These are phyloP conservation scores for Nemania abortiva DNA, from an alignment of 2,329 filamentous ascomycete genomes.

Conservation along the genomic window DNA sequence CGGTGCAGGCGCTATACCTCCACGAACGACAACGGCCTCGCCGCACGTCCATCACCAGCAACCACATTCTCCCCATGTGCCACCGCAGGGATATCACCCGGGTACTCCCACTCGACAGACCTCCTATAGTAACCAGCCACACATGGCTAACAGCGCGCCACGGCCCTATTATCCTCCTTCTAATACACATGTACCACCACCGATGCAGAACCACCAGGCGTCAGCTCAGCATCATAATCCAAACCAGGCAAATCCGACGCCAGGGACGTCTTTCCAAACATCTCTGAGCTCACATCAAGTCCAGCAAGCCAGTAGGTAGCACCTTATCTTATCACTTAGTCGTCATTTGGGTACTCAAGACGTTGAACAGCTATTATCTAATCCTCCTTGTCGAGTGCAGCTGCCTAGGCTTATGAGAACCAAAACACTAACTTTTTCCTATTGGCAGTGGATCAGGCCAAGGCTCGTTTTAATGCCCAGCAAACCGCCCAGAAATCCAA, in stretches of 20 bases:
- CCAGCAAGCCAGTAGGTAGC: conserved; percentile 48
- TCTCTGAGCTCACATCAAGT: conserved; percentile 50
- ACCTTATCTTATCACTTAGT: neutral
- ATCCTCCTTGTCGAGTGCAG: conserved; percentile 6
- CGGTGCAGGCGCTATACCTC: conserved; percentile 45
- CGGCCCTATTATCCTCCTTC: conserved; percentile 47
- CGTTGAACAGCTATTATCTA: neutral
- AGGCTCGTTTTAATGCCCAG: conserved; percentile 50
- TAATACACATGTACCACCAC: conserved; percentile 43
- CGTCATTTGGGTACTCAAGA: neutral
- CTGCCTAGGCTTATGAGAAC: conserved; percentile 1
- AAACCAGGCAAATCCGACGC: conserved; percentile 30
- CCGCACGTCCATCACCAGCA: conserved; percentile 50
- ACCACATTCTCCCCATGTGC: conserved; percentile 48
- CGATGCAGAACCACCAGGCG: conserved; percentile 44
- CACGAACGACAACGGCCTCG: conserved; percentile 49
- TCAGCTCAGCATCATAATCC: conserved; percentile 42
- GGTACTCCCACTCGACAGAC: conserved; percentile 48
- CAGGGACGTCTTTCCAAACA: conserved; percentile 47
- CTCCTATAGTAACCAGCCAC: conserved; percentile 47
- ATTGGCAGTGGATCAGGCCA: conserved; percentile 49
- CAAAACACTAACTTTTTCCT: conserved; percentile 30
- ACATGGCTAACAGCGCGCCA: conserved; percentile 44
- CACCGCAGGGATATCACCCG: conserved; percentile 48
- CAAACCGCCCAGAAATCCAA: conserved; percentile 47